Evolutionary conservation across 345 rosid species (phyloP), one percentile per base, ranked within the genome.

Genomic region (Arabidopsis suecica): DNA sequence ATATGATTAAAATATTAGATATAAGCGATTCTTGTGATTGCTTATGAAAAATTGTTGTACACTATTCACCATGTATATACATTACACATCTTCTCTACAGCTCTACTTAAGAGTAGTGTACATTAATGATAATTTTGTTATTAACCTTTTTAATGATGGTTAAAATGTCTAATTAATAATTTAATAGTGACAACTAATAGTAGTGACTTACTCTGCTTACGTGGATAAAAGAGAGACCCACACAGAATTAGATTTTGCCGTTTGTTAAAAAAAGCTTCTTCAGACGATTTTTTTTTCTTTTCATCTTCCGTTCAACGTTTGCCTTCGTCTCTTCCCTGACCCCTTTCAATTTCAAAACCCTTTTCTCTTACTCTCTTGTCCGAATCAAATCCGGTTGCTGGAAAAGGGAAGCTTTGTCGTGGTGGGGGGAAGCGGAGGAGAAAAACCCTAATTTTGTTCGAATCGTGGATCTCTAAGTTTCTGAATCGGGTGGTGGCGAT

Each of bases 381-480:
- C 65, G 62, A 59, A 75, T 80, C 83, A 44, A 50, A 67, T 67
- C 77, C 38, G 37, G 8, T 69, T 23, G 30, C 59, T 30, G 51
- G 54, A 20, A 49, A 66, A 64, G 62, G 49, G 25, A 55, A 54
- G 33, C 56, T 22, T 50, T 25, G 36, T 9, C 9, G 62, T 57
- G 42, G 56, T 41, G 51, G 3, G 54, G 60, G 75, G 71, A 50
- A 48, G 76, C 34, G 40, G 42, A 65, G 36, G 75, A 16, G 34
- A 16, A 63, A 2, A 80, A 40, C 80, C 84, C 82, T 73, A 80
- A 62, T 47, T 70, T 49, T 70, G 16, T 76, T 32, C 34, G 38
- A 73, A 47, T 54, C 36, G 50, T 45, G 60, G 22, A 56, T 56
- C 75, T 37, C 38, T 6, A 28, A 76, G 48, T 38, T 67, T 70